Conservation (phyloP, 1,284 basidiomycete species). For the Xerocomus amazonicus region DNA sequence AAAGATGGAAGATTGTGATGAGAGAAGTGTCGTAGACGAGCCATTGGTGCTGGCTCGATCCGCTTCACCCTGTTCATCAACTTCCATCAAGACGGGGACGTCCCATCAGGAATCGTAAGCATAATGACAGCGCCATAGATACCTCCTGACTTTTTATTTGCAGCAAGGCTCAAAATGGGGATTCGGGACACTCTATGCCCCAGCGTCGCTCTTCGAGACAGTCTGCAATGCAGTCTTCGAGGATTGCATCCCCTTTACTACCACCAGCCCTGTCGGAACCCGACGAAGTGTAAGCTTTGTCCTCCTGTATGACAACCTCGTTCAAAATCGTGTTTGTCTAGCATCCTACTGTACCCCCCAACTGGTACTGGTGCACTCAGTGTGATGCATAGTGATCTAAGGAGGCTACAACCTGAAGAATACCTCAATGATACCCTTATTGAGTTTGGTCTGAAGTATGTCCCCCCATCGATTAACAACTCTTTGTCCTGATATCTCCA, state of each 20-base stretch:
- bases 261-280: slow-evolving; percentile 43
- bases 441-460: slow-evolving; percentile 91
- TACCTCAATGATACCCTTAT: slow-evolving; percentile 96
- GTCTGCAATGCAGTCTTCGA: slow-evolving; percentile 15
- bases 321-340: slow-evolving; percentile 29
- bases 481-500: slow-evolving; percentile 30
- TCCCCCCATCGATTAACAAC: slow-evolving; percentile 7
- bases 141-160: slow-evolving; percentile 2
- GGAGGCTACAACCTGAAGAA: slow-evolving; percentile 70
- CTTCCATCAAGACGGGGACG: slow-evolving; percentile 14
- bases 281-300: slow-evolving; percentile 59
- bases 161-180: slow-evolving; percentile 14
- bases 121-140: background rate
- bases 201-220: slow-evolving; percentile 35
- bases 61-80: slow-evolving; percentile 20
- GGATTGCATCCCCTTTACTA: slow-evolving; percentile 23
- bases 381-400: slow-evolving; percentile 74
- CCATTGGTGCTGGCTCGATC: slow-evolving; percentile 5
- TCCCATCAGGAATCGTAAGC: slow-evolving; percentile 20
- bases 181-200: slow-evolving; percentile 4
- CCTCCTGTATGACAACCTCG: background rate
- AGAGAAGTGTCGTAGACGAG: background rate
- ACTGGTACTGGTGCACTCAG: slow-evolving; percentile 69
- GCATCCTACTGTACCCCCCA: slow-evolving; percentile 74
- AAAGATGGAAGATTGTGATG: background rate